Evolutionary conservation across 2,329 filamentous ascomycete genomes (phyloP), one percentile per base, ranked within the genome.

Genomic region (Apiospora malaysiana): DNA sequence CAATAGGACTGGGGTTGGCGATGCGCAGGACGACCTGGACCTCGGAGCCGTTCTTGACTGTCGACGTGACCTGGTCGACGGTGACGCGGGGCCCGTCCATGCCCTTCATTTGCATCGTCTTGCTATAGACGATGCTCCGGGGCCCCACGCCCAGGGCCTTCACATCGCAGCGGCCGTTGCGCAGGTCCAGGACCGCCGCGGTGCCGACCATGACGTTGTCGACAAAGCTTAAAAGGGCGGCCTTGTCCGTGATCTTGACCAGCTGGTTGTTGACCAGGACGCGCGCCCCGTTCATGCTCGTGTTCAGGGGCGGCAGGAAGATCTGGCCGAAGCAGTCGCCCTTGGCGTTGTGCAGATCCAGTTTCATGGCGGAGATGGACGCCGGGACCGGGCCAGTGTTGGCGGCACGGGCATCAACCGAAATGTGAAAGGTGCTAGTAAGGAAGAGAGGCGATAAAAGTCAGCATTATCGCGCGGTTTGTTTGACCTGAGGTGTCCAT

Each of bases 1-100:
- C 75, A 9, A 79, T 68, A 1, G 76, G 76, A 42, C 73, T 75
- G 12, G 76, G 76, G 68, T 79, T 79, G 37, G 12, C 9, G 8
- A 78, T 69, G 46, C 66, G 68, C 21, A 79, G 42, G 1, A 43
- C 56, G 8, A 69, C 51, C 45, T 75, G 6, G n/a, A 9, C 40
- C 12, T 43, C 68, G 14, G 32, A 63, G 42, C 56, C 42, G 46
- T 45, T 67, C 69, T 70, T 59, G 1, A 46, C 16, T 27, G 42
- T 23, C 23, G 71, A 23, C 7, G 14, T 51, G 14, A 70, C 74
- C 21, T 23, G 27, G 4, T 49, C 69, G 0, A 78, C 43, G 68
- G 49, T 63, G 5, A 77, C 71, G 18, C 42, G 40, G 0, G 76
- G 76, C 0, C 76, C 76, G 5, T 70, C 32, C 76, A 78, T 77